Conservation (phyloP, 257 asterid species). For the Solanum virginianum region DNA sequence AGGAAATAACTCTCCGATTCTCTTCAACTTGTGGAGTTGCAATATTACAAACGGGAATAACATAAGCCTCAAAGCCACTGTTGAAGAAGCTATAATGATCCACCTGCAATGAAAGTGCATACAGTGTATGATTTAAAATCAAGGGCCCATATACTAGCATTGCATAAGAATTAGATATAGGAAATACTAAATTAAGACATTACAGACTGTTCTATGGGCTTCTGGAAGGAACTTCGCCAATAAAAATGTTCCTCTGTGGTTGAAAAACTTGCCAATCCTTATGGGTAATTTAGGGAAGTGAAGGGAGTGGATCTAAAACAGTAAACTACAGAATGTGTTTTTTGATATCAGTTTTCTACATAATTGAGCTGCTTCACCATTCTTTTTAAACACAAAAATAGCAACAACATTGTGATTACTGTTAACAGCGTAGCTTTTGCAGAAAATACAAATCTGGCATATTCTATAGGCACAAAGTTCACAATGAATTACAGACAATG, state of each 20-base stretch:
- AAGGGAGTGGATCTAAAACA: not conserved
- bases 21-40: conserved; percentile 66
- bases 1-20: conserved; percentile 49
- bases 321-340: not conserved
- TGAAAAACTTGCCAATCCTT: not conserved
- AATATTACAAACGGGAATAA: conserved; percentile 49
- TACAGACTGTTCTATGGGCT: not conserved
- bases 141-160: not conserved
- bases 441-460: not conserved
- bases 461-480: not conserved
- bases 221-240: not conserved
- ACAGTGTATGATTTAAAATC: not conserved
- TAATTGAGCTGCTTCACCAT: not conserved
- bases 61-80: conserved; percentile 54
- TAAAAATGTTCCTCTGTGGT: not conserved
- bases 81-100: conserved; percentile 62
- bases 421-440: not conserved
- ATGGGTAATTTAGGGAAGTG: not conserved
- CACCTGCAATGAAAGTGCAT: conserved; percentile 37
- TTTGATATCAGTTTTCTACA: not conserved
- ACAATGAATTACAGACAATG: not conserved
- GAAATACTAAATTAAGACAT: not conserved
- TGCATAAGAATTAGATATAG: not conserved
- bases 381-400: not conserved
- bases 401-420: not conserved